Percentiles rank a stretch among this genome's conserved stretches.
phyloP scores from a whole-genome alignment of 176 grass and related monocot genomes.

The Pharus latifolius region DNA sequence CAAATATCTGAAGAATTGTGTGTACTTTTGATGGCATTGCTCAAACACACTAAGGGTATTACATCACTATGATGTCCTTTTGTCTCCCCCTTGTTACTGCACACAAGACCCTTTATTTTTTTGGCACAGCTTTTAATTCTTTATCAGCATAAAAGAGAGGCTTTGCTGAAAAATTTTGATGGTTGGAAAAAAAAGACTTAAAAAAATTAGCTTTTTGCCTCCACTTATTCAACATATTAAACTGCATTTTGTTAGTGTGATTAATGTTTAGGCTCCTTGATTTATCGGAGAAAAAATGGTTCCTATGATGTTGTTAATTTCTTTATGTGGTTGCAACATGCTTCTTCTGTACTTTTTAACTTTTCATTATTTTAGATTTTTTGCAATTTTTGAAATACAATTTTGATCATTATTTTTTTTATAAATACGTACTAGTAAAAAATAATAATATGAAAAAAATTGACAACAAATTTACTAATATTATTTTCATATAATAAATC shows the following conservation, averaged over 20 bases:
- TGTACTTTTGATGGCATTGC: slow-evolving; percentile 20
- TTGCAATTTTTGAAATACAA: too few species aligned
- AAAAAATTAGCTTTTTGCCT: slow-evolving; percentile 47
- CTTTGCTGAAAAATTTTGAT: slow-evolving; percentile 17
- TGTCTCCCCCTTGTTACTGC: slow-evolving; percentile 28
- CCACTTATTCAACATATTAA: slow-evolving; percentile 1
- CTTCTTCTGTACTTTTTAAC: too few species aligned
- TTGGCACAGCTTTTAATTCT: not conserved
- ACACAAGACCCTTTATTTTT: not conserved
- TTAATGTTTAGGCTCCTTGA: too few species aligned
- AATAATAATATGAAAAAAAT: too few species aligned
- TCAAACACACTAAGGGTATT: slow-evolving; percentile 21
- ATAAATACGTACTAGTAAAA: too few species aligned
- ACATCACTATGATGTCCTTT: slow-evolving; percentile 36
- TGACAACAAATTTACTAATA: too few species aligned
- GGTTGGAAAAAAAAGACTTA: slow-evolving; percentile 2
- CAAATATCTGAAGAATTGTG: slow-evolving; percentile 21
- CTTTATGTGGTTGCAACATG: too few species aligned
- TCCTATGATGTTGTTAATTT: too few species aligned
- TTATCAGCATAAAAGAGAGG: slow-evolving; percentile 4
- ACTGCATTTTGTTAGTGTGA: not conserved
- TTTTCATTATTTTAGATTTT: too few species aligned
- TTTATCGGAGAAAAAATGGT: too few species aligned
- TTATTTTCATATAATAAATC: too few species aligned
- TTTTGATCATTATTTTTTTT: too few species aligned